Conservation (phyloP, 2,329 filamentous ascomycete genomes). For the Pseudogymnoascus sp. region DNA sequence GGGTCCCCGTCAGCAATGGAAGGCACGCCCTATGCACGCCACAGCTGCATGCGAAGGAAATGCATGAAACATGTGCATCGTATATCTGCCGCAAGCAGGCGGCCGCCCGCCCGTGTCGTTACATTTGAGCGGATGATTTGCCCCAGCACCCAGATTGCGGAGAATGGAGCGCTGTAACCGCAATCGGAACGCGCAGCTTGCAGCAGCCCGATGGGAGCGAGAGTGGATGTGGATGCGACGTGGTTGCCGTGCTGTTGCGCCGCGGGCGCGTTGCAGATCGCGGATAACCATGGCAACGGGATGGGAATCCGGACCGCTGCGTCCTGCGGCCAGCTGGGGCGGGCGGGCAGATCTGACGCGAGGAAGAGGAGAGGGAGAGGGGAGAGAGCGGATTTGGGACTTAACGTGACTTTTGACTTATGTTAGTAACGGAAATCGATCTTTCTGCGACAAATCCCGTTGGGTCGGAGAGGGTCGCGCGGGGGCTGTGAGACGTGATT, state of each 20-base stretch:
- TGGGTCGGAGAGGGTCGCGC: background rate
- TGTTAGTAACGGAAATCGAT: background rate
- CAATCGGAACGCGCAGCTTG: background rate
- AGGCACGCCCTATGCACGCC: background rate
- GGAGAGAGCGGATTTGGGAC: too few species aligned
- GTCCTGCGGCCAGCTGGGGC: background rate
- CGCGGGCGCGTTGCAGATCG: background rate
- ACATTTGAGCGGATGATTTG: background rate
- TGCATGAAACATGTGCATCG: constrained; percentile 9
- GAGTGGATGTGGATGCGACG: constrained; percentile 5
- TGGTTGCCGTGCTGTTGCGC: constrained; percentile 6
- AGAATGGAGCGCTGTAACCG: background rate
- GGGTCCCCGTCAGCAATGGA: background rate
- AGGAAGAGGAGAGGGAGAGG: background rate
- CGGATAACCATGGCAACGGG: background rate
- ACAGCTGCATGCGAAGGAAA: constrained; percentile 8
- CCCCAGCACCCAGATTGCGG: background rate
- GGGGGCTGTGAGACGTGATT: background rate
- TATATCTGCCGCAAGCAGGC: constrained; percentile 7
- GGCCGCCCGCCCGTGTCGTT: background rate
- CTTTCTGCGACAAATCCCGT: background rate
- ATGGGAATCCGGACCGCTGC: background rate
- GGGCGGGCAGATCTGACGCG: background rate
- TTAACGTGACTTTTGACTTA: background rate
- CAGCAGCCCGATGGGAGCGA: background rate